Base-by-base conservation (phyloP, 331 rosid species). In the Dryas integrifolia region DNA sequence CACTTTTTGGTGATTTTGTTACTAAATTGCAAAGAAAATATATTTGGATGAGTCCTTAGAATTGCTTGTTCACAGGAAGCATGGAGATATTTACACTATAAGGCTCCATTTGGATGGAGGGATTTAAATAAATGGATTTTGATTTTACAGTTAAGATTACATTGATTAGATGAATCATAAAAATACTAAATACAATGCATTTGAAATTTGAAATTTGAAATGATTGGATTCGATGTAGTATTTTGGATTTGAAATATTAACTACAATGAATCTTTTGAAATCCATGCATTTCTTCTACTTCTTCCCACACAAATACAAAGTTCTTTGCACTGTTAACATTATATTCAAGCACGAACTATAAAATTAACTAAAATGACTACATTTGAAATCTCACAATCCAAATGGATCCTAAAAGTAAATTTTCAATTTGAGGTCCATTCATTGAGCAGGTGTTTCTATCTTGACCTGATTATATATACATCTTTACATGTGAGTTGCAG, bases 401-500 rank as follows among this genome's bases (percentile, higher is more conserved):
- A 40, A 24, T 16, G 47, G 39, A 63, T 43, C 44, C 21, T 66
- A 11, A 26, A 46, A 24, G 9, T 26, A 66, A 24, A 46, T 3
- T 46, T 24, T 65, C 40, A 48, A 48, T 47, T 24, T 49, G 24
- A 4, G 14, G 48, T 59, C 13, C n/a, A 43, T 51, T 63, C 18
- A 48, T 40, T 45, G 71, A 74, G 73, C 69, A 58, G 65, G 62
- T 56, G 44, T 61, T 58, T 73, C 64, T 59, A 52, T 82, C 58
- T 58, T 58, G 69, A 76, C 61, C 55, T 80, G 58, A 74, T 67
- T 74, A 49, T 61, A 67, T 71, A 38, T 51, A 65, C 55, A 70
- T 60, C 66, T 81, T 63, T 66, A 75, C 65, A 57, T 62, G 69
- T 79, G 76, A 73, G 55, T 83, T 87, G 83, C 94, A 93, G 98